Base-by-base conservation (phyloP, 1,139 yeast genomes). In the Debaryomycetaceae sp. region DNA sequence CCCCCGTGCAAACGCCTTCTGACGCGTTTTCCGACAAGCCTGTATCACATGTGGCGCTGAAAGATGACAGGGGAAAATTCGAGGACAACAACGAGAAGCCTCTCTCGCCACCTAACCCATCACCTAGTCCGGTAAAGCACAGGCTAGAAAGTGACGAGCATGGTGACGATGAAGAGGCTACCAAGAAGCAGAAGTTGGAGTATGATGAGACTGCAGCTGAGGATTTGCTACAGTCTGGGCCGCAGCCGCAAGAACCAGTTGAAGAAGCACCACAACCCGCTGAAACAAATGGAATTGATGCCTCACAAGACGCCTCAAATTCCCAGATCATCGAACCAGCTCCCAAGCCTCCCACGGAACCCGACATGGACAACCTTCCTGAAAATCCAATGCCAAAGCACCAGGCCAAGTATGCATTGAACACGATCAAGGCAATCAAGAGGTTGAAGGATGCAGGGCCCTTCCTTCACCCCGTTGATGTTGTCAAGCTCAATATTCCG, bases 371-470 rank as follows among this genome's bases (percentile, higher is more conserved):
- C 44, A 78, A 80, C 44, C 61, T 81, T 21, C 85, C 89, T 1
- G 63, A 46, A 12, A 52, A 67, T 39, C 93, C 94, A n/a, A 64
- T 89, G 43, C 95, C 97, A 13, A 73, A 78, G 38, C 96, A 89
- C 56, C 97, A 91, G 58, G 69, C 73, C 43, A 80, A 80, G 51
- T 81, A 76, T 51, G 84, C 83, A 1, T 42, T 70, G 19, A 79
- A 79, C 48, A 69, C 83, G 2, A 68, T 83, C 30, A 82, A 81
- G 49, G 91, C 95, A 12, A 81, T 93, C 35, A 88, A 85, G 55
- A 67, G 97, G 42, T 71, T 89, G 48, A 85, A 89, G 57, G 98
- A 93, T 58, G 95, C 97, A 2, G 78, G 71, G 16, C 98, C 98
- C 3, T 91, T 91, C 53, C 50, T 85, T 30, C 77, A 68, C 34